Evolutionary conservation across 352 stramenopile genomes (phyloP), one percentile per base, ranked within the genome.

Genomic region (Phytophthora citrophthora): DNA sequence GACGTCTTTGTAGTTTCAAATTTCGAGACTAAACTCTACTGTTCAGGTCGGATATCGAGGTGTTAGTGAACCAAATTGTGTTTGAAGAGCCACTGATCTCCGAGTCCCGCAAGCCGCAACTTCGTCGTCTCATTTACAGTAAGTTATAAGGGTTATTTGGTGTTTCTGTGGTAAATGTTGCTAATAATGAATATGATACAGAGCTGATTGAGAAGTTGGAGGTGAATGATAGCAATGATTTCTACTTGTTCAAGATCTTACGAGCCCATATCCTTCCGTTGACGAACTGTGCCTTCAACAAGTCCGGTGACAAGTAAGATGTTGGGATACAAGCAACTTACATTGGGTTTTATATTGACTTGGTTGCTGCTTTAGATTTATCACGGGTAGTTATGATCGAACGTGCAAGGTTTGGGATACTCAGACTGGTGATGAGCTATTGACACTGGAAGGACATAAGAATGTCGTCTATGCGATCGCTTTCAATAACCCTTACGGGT

Each of bases 221-320:
- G 53, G 85, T 86, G 48, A 97, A 98, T 67, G 93, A 98, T 60
- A 97, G 77, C 70, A 94, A 90, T 62, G 94, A 98, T 64, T 98
- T 98, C 53, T 98, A 98, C 70, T 72, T 98, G 6, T 98, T 98
- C 75, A 98, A 98, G 81, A 98, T 98, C 70, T 72, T 98, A 34
- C 77, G 93, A 12, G 94, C 94, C 13, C 95, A 98, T 71, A 98
- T 98, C 41, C 71, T 98, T 44, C 95, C 95, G 23, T 72, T 98
- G 46, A 98, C 95, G 24, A 98, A 98, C 70, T 98, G 95, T 59
- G 95, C 94, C 20, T 98, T 98, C 77, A 98, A 98, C 88, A 98
- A 98, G 65, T 95, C 83, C 8, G 95, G 95, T 44, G 95, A 98
- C 81, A 98, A 98, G 83, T 94, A 72, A 46, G 70, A 40, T 32